A percentile compares a stretch with the other conserved stretches of the same genome.
Conservation (phyloP, 305 asterid genomes). For the Fraxinus ornus region DNA sequence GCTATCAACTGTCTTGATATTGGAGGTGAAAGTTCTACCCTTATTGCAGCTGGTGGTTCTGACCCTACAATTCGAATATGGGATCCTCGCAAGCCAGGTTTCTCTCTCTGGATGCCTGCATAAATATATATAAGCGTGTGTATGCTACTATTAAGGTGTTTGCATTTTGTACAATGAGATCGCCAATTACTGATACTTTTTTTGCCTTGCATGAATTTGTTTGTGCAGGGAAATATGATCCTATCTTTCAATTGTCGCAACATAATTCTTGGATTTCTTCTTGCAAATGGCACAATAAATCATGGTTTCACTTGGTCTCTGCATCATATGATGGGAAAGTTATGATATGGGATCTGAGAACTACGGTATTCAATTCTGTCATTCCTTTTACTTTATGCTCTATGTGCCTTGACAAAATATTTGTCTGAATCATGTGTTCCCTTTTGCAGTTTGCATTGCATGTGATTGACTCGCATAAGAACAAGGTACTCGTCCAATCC, state of each 20-base stretch:
- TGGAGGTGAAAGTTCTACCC: constrained; percentile 93
- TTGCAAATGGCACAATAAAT: constrained; percentile 91
- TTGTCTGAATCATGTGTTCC: constrained; percentile 20
- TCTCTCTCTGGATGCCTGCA: constrained; percentile 10
- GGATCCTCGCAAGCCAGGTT: constrained; percentile 99
- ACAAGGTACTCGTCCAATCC: constrained; percentile 57
- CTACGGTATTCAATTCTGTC: constrained; percentile 57
- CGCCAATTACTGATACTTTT: not conserved
- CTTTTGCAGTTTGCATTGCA: constrained; percentile 80
- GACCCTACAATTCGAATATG: constrained; percentile 84
- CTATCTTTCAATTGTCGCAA: constrained; percentile 75
- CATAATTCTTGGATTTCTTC: constrained; percentile 91
- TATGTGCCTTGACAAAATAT: not conserved
- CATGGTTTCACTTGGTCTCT: constrained; percentile 87
- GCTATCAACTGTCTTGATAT: constrained; percentile 77
- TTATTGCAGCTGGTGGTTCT: constrained; percentile 81
- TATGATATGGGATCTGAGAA: constrained; percentile 94
- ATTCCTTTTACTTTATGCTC: constrained; percentile 16
- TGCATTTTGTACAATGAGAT: not conserved
- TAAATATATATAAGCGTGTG: not conserved
- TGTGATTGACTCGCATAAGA: constrained; percentile 70
- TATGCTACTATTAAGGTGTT: not conserved
- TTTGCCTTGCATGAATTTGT: constrained; percentile 5
- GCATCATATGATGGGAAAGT: constrained; percentile 96
- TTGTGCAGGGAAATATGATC: constrained; percentile 63